A percentile compares a stretch with the other conserved stretches of the same genome.
phyloP scores from a whole-genome alignment of 2,329 filamentous ascomycete genomes.

The Aciculosporium take region DNA sequence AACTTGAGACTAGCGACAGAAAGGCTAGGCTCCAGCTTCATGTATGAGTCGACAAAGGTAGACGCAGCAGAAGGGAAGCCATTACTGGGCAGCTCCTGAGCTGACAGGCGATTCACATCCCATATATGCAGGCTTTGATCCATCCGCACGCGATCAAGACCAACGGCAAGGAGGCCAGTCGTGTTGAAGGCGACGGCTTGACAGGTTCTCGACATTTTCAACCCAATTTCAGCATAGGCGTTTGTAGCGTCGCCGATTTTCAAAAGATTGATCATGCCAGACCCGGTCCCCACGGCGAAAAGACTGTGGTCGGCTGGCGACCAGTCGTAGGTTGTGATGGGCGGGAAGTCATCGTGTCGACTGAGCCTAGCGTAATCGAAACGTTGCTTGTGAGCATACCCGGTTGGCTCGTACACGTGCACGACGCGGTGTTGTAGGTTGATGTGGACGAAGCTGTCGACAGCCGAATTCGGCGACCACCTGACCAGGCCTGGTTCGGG shows the following conservation, averaged over 20 bases:
- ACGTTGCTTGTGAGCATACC: constrained; percentile 38
- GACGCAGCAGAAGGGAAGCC: constrained; percentile 37
- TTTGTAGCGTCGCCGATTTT: constrained; percentile 58
- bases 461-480: constrained; percentile 46
- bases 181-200: constrained; percentile 72
- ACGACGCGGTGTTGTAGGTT: constrained; percentile 49
- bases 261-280: constrained; percentile 61
- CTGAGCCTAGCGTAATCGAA: constrained; percentile 45
- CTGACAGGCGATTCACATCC: constrained; percentile 53
- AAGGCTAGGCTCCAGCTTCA: constrained; percentile 49
- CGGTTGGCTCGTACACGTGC: constrained; percentile 48
- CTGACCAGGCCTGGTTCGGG: constrained; percentile 49
- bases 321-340: constrained; percentile 53
- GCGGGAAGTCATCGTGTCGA: constrained; percentile 48
- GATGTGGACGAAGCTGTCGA: constrained; percentile 50
- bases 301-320: constrained; percentile 48
- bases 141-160: constrained; percentile 66
- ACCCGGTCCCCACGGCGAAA: constrained; percentile 60
- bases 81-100: constrained; percentile 28
- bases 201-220: constrained; percentile 64
- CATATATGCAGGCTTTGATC: constrained; percentile 74
- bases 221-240: constrained; percentile 48
- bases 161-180: constrained; percentile 58
- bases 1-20: constrained; percentile 75
- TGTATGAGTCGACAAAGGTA: constrained; percentile 39